phyloP scores from a whole-genome alignment of 2,329 filamentous ascomycete species.

The Calonectria hawksworthii region DNA sequence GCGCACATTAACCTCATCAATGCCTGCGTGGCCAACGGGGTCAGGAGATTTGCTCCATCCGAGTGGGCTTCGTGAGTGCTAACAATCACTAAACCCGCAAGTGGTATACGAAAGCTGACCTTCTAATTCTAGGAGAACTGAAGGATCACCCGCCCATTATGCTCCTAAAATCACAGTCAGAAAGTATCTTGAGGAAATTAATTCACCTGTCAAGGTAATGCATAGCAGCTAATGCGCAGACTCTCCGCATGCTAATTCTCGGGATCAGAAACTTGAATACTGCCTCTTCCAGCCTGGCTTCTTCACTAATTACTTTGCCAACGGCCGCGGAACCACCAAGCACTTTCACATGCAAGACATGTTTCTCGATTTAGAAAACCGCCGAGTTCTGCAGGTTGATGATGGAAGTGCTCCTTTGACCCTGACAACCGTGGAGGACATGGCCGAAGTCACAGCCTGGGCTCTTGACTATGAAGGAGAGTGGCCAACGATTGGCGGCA shows the following conservation, averaged over 20 bases:
- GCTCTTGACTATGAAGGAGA: constrained; percentile 58
- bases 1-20: neutral
- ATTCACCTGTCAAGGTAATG: neutral
- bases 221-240: neutral
- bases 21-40: neutral
- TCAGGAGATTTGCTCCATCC: neutral
- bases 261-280: constrained; percentile 64
- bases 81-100: neutral
- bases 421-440: constrained; percentile 58
- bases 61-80: neutral
- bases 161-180: neutral
- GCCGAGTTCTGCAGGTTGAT: constrained; percentile 57
- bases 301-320: constrained; percentile 67
- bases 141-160: neutral
- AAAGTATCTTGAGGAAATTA: neutral
- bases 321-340: constrained; percentile 60
- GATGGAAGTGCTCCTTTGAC: constrained; percentile 56
- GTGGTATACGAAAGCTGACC: neutral
- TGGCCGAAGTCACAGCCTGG: constrained; percentile 53
- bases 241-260: neutral
- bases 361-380: constrained; percentile 53
- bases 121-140: neutral
- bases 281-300: constrained; percentile 67
- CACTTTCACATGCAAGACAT: constrained; percentile 56
- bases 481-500: constrained; percentile 59